Percentiles rank a stretch among this genome's conserved stretches.
Evolutionary conservation across 257 asterid species (phyloP).

Genomic region (Avicennia marina): DNA sequence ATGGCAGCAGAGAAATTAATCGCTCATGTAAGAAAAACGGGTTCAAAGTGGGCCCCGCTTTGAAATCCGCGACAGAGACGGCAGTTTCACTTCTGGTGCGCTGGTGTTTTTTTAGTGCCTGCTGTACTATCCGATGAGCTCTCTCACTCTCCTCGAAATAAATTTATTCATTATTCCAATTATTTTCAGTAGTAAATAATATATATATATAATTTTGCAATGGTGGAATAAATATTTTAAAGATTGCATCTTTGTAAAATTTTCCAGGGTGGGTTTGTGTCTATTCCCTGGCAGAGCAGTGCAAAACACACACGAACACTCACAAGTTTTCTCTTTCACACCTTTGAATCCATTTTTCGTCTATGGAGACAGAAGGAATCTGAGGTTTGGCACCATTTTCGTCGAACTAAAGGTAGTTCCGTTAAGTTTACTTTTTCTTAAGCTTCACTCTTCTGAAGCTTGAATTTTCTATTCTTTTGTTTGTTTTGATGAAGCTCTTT

Average conservation of each 20-base stretch:
- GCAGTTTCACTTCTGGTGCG: conserved; percentile 32
- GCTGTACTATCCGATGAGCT: too few relatives aligned
- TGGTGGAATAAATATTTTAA: not conserved
- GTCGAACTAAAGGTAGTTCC: conserved; percentile 29
- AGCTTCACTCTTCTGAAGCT: conserved; percentile 8
- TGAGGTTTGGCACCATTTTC: conserved; percentile 36
- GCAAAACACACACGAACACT: too few relatives aligned
- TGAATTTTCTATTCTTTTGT: not conserved
- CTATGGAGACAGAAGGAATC: conserved; percentile 30
- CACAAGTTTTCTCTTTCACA: conserved; percentile 71
- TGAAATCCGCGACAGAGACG: conserved; percentile 37
- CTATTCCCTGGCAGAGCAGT: conserved; percentile 21
- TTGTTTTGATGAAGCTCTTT: conserved; percentile 6
- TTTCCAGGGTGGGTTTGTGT: conserved; percentile 20
- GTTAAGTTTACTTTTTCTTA: conserved; percentile 10
- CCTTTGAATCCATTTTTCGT: conserved; percentile 28
- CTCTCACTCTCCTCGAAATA: too few relatives aligned
- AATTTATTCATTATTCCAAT: too few relatives aligned
- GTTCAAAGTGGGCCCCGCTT: conserved; percentile 42
- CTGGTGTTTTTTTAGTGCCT: conserved; percentile 14
- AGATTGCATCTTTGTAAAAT: conserved; percentile 23
- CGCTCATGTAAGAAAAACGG: not conserved
- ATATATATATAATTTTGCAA: too few relatives aligned
- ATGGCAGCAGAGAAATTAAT: too few relatives aligned
- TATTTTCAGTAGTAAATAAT: conserved; percentile 5